These are phyloP conservation scores for Eucalyptus caleyi DNA, from an alignment of 345 rosid genomes.

Conservation along the genomic window DNA sequence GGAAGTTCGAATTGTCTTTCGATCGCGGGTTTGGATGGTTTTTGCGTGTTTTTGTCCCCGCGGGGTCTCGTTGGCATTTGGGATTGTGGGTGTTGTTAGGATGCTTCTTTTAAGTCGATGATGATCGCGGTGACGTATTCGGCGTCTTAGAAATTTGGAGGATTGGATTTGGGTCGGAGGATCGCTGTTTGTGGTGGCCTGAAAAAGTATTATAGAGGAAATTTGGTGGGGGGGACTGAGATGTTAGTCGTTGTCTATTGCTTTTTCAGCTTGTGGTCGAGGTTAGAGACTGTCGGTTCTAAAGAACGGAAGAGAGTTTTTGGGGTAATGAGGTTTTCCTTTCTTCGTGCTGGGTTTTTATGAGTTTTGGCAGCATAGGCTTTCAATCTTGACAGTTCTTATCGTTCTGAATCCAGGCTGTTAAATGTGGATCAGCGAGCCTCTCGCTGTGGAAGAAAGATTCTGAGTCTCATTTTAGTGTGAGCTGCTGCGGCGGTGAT, in stretches of 20 bases:
- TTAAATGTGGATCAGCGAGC: neutral
- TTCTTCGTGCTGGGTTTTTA: neutral
- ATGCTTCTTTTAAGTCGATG: neutral
- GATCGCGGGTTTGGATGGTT: neutral
- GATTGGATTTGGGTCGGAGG: neutral
- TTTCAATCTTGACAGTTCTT: neutral
- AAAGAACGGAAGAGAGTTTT: neutral
- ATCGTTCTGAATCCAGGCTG: neutral
- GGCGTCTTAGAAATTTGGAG: neutral
- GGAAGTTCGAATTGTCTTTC: neutral
- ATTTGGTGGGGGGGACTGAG: neutral
- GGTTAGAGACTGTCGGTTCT: neutral
- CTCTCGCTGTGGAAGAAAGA: neutral
- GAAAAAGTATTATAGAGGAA: neutral
- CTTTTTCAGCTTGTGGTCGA: neutral
- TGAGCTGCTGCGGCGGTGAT: neutral
- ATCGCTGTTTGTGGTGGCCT: neutral
- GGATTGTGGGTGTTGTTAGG: neutral
- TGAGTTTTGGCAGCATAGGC: neutral
- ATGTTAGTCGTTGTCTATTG: neutral
- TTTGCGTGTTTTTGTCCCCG: neutral
- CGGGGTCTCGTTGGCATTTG: neutral
- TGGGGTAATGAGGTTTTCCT: neutral
- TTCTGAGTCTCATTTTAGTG: neutral
- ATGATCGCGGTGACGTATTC: neutral